Evolutionary conservation across 108 stramenopile genomes (phyloP), one percentile per base, ranked within the genome.

Genomic region (Fragilaria crotonensis): DNA sequence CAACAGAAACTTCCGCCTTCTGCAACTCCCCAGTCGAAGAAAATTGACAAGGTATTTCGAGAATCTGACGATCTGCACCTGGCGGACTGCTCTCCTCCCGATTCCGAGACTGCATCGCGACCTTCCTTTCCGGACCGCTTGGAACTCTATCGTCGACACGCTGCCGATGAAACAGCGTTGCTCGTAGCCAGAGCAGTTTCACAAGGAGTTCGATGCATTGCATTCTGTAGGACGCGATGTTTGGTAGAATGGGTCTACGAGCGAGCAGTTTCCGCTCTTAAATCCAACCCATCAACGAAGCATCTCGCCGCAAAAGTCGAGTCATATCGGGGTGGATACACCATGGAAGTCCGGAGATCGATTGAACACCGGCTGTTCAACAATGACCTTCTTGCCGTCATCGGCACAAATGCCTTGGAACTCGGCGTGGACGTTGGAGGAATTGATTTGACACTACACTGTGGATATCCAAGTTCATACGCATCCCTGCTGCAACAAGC

Each of bases 361-460:
- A 99, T 99, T 44, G 98, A 99, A 69, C 45, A 75, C n/a, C 60
- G 71, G 26, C 70, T 99, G n/a, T 99, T 99, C 62, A 36, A 63
- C 25, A 71, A 81, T 19, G 64, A 90, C 30, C 78, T 98, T 2
- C 47, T 90, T 21, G 98, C 92, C 21, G 94, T 97, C 5, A 89
- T 90, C 0, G 95, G 92, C 0, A 97, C 95, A 0, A 72, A 66
- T 33, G 97, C 97, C 0, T 76, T 97, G n/a, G 97, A 97, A 66
- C 73, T 97, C 0, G 97, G 97, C 21, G 81, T 99, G 11, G 96
- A 99, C 71, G 81, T 99, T 33, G 98, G 98, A n/a, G 80, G 79
- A 2, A 80, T 99, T 4, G 91, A 96, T 51, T 62, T 94, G 5
- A 96, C 96, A 2, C 50, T 99, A 26, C 98, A 97, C 51, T 77